Conservation (phyloP, 73 alveolate genomes). For the Symbiodinium pilosum region DNA sequence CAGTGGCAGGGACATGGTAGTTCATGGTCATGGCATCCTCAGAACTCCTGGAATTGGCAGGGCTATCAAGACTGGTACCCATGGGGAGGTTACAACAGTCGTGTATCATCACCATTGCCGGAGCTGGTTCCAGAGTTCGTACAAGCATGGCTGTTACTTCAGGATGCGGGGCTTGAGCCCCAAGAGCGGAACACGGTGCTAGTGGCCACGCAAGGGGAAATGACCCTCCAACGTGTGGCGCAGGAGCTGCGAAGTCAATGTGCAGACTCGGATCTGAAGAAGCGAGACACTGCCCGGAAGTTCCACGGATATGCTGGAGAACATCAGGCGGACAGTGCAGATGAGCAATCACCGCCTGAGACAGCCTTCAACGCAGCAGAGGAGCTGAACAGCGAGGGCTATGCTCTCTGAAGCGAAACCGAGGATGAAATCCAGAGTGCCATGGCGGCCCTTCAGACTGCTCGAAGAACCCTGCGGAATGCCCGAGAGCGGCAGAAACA, state of each 20-base stretch:
- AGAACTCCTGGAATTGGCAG: no score
- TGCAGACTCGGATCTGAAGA: background rate
- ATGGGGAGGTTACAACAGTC: background rate
- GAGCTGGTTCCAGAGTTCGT: background rate
- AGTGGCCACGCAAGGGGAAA: background rate
- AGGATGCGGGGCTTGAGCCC: background rate
- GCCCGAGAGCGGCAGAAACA: background rate
- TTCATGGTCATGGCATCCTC: no score
- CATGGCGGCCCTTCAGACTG: background rate
- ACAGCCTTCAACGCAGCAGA: background rate
- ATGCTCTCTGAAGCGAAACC: background rate
- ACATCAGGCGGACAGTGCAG: background rate
- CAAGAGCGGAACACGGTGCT: background rate
- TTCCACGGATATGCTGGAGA: background rate
- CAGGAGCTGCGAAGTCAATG: background rate
- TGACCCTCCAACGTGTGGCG: background rate
- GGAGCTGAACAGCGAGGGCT: background rate
- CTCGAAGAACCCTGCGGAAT: background rate
- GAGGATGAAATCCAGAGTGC: background rate
- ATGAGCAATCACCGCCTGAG: background rate
- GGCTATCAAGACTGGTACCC: background rate
- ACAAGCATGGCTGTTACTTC: background rate
- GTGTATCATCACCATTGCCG: background rate
- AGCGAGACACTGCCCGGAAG: background rate
- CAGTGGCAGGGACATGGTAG: no score